Evolutionary conservation across 2,329 filamentous ascomycete species (phyloP).

Genomic region (Cytospora piceae): DNA sequence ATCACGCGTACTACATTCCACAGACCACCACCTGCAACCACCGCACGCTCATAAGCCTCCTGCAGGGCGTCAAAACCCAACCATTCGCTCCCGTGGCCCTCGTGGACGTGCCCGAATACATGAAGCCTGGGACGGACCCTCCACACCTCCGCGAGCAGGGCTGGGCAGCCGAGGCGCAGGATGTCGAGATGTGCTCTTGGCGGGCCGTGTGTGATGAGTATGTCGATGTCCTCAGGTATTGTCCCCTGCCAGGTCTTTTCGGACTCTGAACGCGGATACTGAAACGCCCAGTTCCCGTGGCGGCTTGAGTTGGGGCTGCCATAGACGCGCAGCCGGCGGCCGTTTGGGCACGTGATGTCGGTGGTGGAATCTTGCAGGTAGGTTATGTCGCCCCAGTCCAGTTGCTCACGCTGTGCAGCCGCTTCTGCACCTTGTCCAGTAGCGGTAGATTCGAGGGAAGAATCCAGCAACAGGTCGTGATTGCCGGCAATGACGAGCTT

Average conservation of each 20-base stretch:
- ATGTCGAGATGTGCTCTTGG: constrained; percentile 44
- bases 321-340: constrained; percentile 32
- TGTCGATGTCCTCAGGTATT: constrained; percentile 36
- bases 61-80: constrained; percentile 39
- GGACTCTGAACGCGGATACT: constrained; percentile 34
- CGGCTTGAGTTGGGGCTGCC: constrained; percentile 31
- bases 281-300: constrained; percentile 38
- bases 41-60: constrained; percentile 33
- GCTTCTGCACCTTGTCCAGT: constrained; percentile 6
- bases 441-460: constrained; percentile 22
- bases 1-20: constrained; percentile 29
- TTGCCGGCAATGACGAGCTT: constrained; percentile 46
- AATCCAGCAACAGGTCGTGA: constrained; percentile 39
- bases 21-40: constrained; percentile 29
- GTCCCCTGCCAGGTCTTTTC: constrained; percentile 21
- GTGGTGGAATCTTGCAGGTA: constrained; percentile 35
- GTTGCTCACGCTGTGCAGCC: constrained; percentile 15
- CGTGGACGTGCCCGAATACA: constrained; percentile 47
- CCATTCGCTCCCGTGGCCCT: constrained; percentile 39
- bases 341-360: constrained; percentile 29
- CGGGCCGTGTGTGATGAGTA: constrained; percentile 46
- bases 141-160: constrained; percentile 39
- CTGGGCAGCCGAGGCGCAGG: constrained; percentile 38
- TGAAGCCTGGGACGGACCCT: constrained; percentile 40
- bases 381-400: constrained; percentile 35